Evolutionary conservation across 2,329 filamentous ascomycete genomes (phyloP), one percentile per base, ranked within the genome.

Genomic region (Pseudocercospora cruenta): DNA sequence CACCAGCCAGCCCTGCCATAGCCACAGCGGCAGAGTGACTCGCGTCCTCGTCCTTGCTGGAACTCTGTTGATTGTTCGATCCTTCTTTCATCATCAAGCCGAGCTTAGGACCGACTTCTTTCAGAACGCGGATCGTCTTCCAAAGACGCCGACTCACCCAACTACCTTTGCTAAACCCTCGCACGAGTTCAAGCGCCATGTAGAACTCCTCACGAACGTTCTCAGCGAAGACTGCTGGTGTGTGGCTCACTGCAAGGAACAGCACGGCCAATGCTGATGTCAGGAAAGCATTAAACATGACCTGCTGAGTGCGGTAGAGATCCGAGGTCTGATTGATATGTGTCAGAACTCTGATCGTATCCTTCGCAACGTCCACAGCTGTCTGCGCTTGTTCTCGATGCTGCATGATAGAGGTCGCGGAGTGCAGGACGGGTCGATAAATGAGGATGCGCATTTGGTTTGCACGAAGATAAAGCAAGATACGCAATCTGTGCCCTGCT

Each of bases 391-490:
- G 89, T 4, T 82, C 80, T 59, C 89, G 85, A 75, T 96, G 90
- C 64, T 90, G 87, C 80, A 91, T 87, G 73, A 97, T 97, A 72
- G 90, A 94, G 12, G 88, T 91, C 3, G 92, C 88, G 19, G 91
- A 94, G 77, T 97, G 92, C 8, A 98, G 82, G 2, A 97, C 89
- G 0, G 93, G 93, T 0, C 93, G 91, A 77, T 96, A 94, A 28
- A 97, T 91, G 76, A 93, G 88, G 65, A 94, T 95, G 4, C 94
- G 90, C 80, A 96, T 92, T 81, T 96, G 93, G 73, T 97, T 97
- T 49, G 93, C 87, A 45, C 94, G 88, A 16, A 97, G 82, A 76
- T 96, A 95, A 19, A 95, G 90, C 77, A 95, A 88, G 55, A 97
- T 90, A 67, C 91, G 90, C 12, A 96, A 82, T 4, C 94, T 89